phyloP scores from a whole-genome alignment of 2,329 filamentous ascomycete genomes.

The Didymella sp. region DNA sequence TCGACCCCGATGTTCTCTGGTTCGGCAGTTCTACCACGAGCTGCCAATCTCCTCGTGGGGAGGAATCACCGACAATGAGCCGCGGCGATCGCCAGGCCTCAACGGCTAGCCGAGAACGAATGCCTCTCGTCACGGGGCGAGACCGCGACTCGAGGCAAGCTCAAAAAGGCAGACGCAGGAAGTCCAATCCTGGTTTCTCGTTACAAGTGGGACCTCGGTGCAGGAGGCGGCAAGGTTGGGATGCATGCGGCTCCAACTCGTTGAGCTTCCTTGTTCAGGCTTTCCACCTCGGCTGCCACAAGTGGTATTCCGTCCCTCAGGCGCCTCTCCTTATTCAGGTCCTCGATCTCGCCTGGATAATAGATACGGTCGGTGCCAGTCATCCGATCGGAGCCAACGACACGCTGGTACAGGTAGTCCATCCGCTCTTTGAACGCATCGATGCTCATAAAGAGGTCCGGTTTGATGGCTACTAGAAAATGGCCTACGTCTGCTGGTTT shows the following conservation, averaged over 20 bases:
- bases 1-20: constrained; percentile 12
- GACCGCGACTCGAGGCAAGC: constrained; percentile 3
- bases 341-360: constrained; percentile 56
- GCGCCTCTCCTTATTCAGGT: constrained; percentile 38
- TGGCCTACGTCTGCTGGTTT: constrained; percentile 75
- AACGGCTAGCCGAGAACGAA: not conserved
- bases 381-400: constrained; percentile 61
- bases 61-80: constrained; percentile 10
- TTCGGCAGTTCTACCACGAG: constrained; percentile 9
- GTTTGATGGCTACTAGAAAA: constrained; percentile 70
- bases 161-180: not conserved
- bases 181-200: constrained; percentile 1
- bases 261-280: constrained; percentile 60
- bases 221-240: constrained; percentile 18
- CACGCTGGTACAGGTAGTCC: constrained; percentile 64
- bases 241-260: constrained; percentile 48
- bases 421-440: constrained; percentile 72
- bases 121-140: constrained; percentile 13
- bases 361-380: constrained; percentile 63
- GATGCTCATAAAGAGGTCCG: constrained; percentile 74
- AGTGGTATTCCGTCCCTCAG: constrained; percentile 58
- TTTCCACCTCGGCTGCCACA: constrained; percentile 56
- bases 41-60: constrained; percentile 9
- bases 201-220: constrained; percentile 26
- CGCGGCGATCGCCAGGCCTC: constrained; percentile 9